Evolutionary conservation across 2,329 filamentous ascomycete genomes (phyloP), one percentile per base, ranked within the genome.

Genomic region (Orbilia ellipsospora): DNA sequence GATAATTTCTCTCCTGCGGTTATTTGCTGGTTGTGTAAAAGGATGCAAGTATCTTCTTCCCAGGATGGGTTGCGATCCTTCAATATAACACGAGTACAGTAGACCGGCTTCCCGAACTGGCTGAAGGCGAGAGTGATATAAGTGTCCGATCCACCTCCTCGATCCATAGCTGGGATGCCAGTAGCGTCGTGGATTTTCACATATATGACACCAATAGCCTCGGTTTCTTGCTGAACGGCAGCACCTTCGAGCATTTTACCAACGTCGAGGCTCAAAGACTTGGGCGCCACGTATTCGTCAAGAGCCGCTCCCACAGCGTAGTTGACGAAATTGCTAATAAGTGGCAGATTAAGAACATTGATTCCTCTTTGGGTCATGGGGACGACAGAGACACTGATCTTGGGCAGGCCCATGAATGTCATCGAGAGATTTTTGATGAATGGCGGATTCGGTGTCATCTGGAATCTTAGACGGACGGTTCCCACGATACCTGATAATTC

Each of bases 321-420:
- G 83, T 97, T 97, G 82, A 97, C 94, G 81, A 99, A 98, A 80
- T 96, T 96, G 13, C 92, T 96, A 79, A 98, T 97, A 44, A 98
- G 82, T 0, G 94, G 94, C 8, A 98, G 84, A 79, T 98, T 97
- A 26, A 98, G 85, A 54, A 98, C 89, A 79, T 98, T 98, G 75
- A 96, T 90, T 1, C 93, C 94, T 78, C 89, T 90, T 81, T 95
- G 89, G 0, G 76, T 76, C 90, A 98, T 95, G 0, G 95, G 95
- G 13, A 93, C 90, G 80, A 94, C 98, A 1, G 93, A 92, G 15
- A 94, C 94, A 80, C 91, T 88, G 2, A 98, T 90, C 80, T 96
- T 93, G 12, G 95, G 95, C 2, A 95, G 84, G 0, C 95, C 95
- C 91, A 98, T 97, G 2, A 99, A 86, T 0, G 94, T 98, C 80